Evolutionary conservation across 2,329 filamentous ascomycete genomes (phyloP), one percentile per base, ranked within the genome.

Genomic region (Ascochyta koolunga): DNA sequence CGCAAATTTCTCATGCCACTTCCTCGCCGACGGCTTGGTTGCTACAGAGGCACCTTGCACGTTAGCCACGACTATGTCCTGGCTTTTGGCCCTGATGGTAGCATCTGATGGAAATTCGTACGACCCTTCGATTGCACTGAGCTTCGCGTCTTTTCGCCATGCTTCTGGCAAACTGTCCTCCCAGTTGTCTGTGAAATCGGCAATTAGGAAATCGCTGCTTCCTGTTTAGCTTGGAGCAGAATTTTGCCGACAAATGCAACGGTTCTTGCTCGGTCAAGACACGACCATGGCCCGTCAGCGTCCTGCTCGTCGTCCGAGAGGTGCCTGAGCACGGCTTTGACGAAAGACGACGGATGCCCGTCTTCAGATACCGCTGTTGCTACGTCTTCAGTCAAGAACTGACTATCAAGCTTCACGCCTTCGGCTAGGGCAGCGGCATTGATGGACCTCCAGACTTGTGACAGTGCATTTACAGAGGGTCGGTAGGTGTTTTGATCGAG

Each of bases 371-470:
- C 66, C 10, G 69, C 60, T 21, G 62, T 67, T 15, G 67, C 59
- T 5, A 77, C 58, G 37, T 75, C 70, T 6, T 60, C 55, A 1
- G 65, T 66, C n/a, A 75, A 43, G 53, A 80, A 74, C 9, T 75
- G 65, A 8, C 60, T 67, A 22, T 71, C 72, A 13, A 81, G 61
- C 50, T 77, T 73, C 42, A 78, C 59, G 10, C 72, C 71, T 44
- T 78, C 74, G 5, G 77, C 77, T 37, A 71, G 58, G 11, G 78
- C 73, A 33, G 73, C 72, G 8, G 73, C 68, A 32, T 78, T 65
- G 31, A 80, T 75, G 6, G 73, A 69, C 22, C 70, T 67, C 83
- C 83, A 86, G 18, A 81, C 76, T 52, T 77, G 71, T 15, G 80
- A 62, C 37, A 80, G 77, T 31, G 76, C 76, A 18, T 68, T 71